These are phyloP conservation scores for Xylaria sp. DNA, from an alignment of 2,329 filamentous ascomycete species.

Conservation along the genomic window DNA sequence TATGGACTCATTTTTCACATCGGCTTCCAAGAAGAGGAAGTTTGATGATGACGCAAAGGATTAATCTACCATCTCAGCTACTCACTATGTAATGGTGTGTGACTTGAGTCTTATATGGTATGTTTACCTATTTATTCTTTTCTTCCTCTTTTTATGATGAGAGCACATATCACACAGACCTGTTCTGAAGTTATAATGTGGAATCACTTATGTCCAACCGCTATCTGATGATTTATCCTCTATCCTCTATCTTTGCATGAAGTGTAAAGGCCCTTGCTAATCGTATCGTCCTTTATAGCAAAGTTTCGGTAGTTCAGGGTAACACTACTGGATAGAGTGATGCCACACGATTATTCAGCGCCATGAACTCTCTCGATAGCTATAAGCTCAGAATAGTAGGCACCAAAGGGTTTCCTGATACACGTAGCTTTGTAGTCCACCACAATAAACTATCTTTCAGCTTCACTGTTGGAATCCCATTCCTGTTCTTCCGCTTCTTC, in stretches of 20 bases:
- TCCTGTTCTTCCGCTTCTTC: conserved; percentile 51
- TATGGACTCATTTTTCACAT: conserved; percentile 78
- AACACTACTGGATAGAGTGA: too few relatives aligned
- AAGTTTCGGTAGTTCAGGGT: neutral
- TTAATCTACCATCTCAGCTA: conserved; percentile 12
- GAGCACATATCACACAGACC: conserved; percentile 79
- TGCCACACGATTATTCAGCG: too few relatives aligned
- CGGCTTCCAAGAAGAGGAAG: conserved; percentile 62
- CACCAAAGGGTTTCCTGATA: neutral
- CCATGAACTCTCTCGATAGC: neutral
- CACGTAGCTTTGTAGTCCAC: conserved; percentile 18
- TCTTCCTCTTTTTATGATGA: conserved; percentile 71
- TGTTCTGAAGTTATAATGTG: conserved; percentile 78
- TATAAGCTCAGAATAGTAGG: neutral
- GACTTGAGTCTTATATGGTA: conserved; percentile 52
- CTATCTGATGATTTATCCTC: conserved; percentile 72
- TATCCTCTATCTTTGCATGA: conserved; percentile 4
- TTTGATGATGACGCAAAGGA: conserved; percentile 45
- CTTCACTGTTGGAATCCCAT: conserved; percentile 20
- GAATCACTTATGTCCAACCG: conserved; percentile 82
- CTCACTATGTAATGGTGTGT: neutral
- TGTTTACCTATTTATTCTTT: conserved; percentile 42
- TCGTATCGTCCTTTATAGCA: conserved; percentile 5
- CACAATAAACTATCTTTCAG: conserved; percentile 18
- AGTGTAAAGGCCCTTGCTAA: conserved; percentile 21